Percentiles rank a stretch among this genome's conserved stretches.
These are phyloP conservation scores for Cutaneotrichosporon daszewskae DNA, from an alignment of 1,284 basidiomycete genomes.

Conservation along the genomic window DNA sequence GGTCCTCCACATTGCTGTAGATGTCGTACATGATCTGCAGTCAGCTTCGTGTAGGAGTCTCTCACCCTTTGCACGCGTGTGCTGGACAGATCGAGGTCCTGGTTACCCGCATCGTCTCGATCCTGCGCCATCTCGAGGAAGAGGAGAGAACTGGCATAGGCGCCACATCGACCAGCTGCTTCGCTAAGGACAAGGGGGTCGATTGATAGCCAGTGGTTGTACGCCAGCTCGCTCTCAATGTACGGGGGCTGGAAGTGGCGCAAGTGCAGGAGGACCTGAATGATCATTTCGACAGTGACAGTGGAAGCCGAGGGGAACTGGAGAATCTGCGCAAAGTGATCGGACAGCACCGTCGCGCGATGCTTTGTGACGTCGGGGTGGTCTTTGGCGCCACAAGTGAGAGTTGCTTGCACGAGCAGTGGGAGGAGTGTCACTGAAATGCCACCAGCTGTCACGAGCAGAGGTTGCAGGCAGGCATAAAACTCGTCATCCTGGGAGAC, in stretches of 20 bases:
- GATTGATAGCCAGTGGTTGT: conserved; percentile 78
- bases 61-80: conserved; percentile 32
- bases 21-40: conserved; percentile 71
- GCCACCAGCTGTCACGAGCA: conserved; percentile 55
- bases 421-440: conserved; percentile 66
- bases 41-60: conserved; percentile 12
- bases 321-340: conserved; percentile 56
- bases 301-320: conserved; percentile 15
- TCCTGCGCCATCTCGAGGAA: conserved; percentile 79
- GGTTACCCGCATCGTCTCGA: conserved; percentile 18
- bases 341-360: conserved; percentile 50
- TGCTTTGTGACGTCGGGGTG: conserved; percentile 1
- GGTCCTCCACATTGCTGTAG: conserved; percentile 91
- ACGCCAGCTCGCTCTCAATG: conserved; percentile 55
- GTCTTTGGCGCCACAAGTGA: conserved; percentile 47
- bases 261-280: conserved; percentile 74
- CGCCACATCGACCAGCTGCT: conserved; percentile 69
- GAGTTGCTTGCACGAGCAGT: conserved; percentile 63
- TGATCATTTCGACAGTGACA: conserved; percentile 52
- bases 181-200: conserved; percentile 66
- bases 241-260: conserved; percentile 58
- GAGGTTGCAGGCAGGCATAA: conserved; percentile 61
- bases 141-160: conserved; percentile 80
- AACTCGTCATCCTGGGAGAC: conserved; percentile 57
- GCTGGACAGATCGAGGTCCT: conserved; percentile 15